These are phyloP conservation scores for Orychophragmus violaceus DNA, from an alignment of 345 rosid species.

Conservation along the genomic window DNA sequence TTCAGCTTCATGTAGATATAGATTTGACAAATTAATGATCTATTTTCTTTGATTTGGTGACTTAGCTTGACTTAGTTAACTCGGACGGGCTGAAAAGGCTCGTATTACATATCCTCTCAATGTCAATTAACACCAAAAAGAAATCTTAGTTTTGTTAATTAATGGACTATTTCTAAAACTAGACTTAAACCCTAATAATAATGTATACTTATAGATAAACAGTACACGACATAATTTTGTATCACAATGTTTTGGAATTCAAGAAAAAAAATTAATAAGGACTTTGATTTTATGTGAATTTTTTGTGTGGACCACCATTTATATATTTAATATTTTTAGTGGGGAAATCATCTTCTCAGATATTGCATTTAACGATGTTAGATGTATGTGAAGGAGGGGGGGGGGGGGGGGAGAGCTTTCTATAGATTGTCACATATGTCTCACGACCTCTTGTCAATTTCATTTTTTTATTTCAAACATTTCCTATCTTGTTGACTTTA, in stretches of 20 bases:
- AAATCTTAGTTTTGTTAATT: no score
- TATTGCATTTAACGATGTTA: conserved; percentile 18
- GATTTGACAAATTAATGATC: no score
- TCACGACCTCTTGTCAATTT: conserved; percentile 15
- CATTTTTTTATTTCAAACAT: background rate
- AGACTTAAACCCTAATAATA: background rate
- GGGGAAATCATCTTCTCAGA: conserved; percentile 26
- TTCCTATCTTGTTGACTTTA: background rate
- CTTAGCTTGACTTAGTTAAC: no score
- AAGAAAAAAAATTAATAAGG: background rate
- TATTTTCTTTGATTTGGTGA: no score
- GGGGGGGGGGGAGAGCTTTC: no score
- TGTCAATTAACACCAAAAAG: no score
- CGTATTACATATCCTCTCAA: no score
- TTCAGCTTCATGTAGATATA: no score
- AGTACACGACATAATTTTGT: background rate
- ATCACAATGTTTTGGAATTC: background rate
- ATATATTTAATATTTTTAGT: background rate
- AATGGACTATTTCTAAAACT: no score
- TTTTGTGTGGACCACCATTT: conserved; percentile 10
- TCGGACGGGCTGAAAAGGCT: no score
- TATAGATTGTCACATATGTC: conserved; percentile 18
- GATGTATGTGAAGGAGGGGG: conserved; percentile 9
- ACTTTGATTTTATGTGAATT: background rate
- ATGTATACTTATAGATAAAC: background rate